Evolutionary conservation across 148 eudicot species (phyloP).

Genomic region (Pharnaceum exiguum): DNA sequence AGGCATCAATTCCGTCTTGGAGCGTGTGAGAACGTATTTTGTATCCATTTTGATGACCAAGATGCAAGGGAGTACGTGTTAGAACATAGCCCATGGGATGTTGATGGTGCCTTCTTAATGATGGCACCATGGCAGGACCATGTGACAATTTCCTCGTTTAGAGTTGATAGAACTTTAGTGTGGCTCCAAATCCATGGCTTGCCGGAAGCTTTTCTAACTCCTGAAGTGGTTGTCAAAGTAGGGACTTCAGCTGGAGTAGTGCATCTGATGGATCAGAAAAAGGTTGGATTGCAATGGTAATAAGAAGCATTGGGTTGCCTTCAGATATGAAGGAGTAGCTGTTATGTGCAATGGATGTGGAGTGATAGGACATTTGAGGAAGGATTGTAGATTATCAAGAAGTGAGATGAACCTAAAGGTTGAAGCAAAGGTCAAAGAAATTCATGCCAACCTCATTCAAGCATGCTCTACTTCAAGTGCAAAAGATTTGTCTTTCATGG

Average conservation of each 20-base stretch:
- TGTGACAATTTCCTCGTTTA: background rate
- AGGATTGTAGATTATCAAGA: background rate
- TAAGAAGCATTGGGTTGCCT: constrained; percentile 1
- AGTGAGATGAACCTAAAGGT: background rate
- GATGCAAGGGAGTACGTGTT: background rate
- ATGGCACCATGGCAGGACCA: background rate
- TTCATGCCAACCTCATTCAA: background rate
- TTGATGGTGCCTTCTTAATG: background rate
- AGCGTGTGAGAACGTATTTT: background rate
- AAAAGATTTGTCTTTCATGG: background rate
- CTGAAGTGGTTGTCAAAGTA: background rate
- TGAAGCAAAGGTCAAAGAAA: background rate
- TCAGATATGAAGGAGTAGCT: background rate
- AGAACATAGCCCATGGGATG: background rate
- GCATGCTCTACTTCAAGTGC: background rate
- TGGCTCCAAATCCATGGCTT: constrained; percentile 4
- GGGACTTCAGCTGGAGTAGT: background rate
- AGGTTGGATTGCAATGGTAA: background rate
- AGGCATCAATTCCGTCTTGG: background rate
- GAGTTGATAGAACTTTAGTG: background rate
- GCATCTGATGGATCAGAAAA: background rate
- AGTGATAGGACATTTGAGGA: constrained; percentile 3
- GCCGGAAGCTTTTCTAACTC: background rate
- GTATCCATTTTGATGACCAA: background rate
- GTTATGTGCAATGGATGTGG: constrained; percentile 2